phyloP scores from a whole-genome alignment of 495 filamentous ascomycete genomes.

The Xylaria scruposa region DNA sequence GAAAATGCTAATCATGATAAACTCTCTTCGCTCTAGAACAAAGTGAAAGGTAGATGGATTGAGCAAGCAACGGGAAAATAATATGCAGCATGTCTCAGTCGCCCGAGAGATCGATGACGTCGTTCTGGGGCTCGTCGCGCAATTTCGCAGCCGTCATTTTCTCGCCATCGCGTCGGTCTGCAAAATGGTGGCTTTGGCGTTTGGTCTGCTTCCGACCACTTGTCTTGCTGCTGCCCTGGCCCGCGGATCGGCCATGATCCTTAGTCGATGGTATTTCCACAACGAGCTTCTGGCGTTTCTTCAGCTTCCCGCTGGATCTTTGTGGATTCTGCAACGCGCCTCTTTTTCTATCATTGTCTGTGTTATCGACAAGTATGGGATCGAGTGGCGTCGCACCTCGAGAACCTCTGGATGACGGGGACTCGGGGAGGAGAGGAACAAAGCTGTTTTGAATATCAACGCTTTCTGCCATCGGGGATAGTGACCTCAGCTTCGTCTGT shows the following conservation, averaged over 20 bases:
- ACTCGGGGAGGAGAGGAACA: slow-evolving; percentile 17
- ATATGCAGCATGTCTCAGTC: not conserved
- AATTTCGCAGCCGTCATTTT: slow-evolving; percentile 13
- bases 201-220: slow-evolving; percentile 5
- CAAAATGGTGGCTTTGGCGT: slow-evolving; percentile 16
- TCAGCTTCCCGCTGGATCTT: not conserved
- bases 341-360: not conserved
- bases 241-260: not conserved
- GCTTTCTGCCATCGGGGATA: slow-evolving; percentile 14
- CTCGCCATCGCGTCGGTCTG: slow-evolving; percentile 1
- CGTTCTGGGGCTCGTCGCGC: not conserved
- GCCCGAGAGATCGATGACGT: slow-evolving; percentile 25
- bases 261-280: slow-evolving; percentile 14
- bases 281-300: not conserved
- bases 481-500: not conserved
- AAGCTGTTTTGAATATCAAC: slow-evolving; percentile 2
- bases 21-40: not conserved
- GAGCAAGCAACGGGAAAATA: not conserved
- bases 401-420: slow-evolving; percentile 25
- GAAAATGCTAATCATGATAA: not conserved
- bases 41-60: not conserved
- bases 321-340: not conserved
- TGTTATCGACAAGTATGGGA: slow-evolving; percentile 20
- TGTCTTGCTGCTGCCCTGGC: not conserved
- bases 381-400: slow-evolving; percentile 18